These are phyloP conservation scores for Trapa incisa DNA, from an alignment of 345 rosid genomes.

Conservation along the genomic window DNA sequence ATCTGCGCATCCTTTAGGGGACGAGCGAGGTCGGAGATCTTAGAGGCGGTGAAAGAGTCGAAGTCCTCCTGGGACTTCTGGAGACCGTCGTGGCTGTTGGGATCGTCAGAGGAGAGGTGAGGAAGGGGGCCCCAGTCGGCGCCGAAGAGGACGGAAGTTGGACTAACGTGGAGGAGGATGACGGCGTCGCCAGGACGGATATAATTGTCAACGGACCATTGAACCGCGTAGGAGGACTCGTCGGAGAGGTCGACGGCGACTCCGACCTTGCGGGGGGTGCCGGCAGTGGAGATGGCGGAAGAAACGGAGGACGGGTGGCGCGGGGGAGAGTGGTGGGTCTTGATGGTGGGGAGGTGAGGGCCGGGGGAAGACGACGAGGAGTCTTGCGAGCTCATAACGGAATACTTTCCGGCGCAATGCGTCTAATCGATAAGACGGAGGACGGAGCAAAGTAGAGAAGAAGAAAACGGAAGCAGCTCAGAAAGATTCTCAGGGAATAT, in stretches of 20 bases:
- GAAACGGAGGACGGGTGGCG: constrained; percentile 26
- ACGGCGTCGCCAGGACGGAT: constrained; percentile 91
- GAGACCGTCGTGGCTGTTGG: constrained; percentile 5
- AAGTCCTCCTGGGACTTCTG: constrained; percentile 19
- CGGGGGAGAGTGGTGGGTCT: constrained; percentile 45
- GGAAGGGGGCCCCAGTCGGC: constrained; percentile 95
- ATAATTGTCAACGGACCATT: constrained; percentile 82
- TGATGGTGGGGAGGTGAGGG: constrained; percentile 62
- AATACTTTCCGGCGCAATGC: not conserved
- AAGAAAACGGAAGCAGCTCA: not conserved
- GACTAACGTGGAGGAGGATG: constrained; percentile 89
- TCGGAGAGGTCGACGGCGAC: constrained; percentile 90
- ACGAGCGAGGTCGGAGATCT: constrained; percentile 22
- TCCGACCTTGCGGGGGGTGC: constrained; percentile 79
- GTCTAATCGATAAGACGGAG: not conserved
- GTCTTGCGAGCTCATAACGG: constrained; percentile 16
- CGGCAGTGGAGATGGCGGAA: constrained; percentile 63
- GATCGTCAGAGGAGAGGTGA: constrained; percentile 27
- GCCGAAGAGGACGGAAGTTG: constrained; percentile 89
- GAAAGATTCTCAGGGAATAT: not conserved
- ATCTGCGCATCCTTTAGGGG: constrained; percentile 29
- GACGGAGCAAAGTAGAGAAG: not conserved
- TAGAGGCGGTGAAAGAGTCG: constrained; percentile 25
- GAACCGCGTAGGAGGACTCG: constrained; percentile 71
- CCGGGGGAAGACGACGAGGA: constrained; percentile 28